These are phyloP conservation scores for Schoenoplectus tabernaemontani DNA, from an alignment of 202 grass and related monocot species.

Conservation along the genomic window DNA sequence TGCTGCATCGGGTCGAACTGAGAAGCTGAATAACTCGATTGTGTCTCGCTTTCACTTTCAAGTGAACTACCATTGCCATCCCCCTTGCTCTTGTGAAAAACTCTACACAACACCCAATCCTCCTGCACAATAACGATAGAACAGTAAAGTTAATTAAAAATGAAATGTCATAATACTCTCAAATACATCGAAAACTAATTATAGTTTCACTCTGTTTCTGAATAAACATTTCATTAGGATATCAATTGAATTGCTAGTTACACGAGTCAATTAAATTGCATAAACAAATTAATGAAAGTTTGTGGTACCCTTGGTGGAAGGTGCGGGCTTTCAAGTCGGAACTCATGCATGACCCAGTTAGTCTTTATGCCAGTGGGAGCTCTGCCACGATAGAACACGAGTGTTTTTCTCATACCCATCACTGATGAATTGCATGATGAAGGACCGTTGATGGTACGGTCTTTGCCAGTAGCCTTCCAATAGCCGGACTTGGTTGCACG, in stretches of 20 bases:
- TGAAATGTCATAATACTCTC: too few species aligned
- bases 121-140: constrained; percentile 34
- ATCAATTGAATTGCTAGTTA: neutral
- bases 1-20: neutral
- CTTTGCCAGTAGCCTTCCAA: constrained; percentile 75
- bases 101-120: constrained; percentile 78
- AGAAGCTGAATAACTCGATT: constrained; percentile 1
- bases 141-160: too few species aligned
- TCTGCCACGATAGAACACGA: constrained; percentile 50
- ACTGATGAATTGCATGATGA: neutral
- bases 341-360: constrained; percentile 68
- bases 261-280: neutral
- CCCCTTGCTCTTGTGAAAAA: constrained; percentile 51
- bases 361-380: constrained; percentile 49
- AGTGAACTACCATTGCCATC: neutral
- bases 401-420: constrained; percentile 60
- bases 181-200: neutral
- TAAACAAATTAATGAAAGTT: neutral
- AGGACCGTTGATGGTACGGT: constrained; percentile 27
- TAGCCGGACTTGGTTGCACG: constrained; percentile 53
- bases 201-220: neutral
- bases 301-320: neutral
- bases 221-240: neutral
- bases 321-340: constrained; percentile 30
- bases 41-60: neutral